A percentile compares a stretch with the other conserved stretches of the same genome.
Conservation (phyloP, 2,329 filamentous ascomycete species). For the Truncatella angustata region DNA sequence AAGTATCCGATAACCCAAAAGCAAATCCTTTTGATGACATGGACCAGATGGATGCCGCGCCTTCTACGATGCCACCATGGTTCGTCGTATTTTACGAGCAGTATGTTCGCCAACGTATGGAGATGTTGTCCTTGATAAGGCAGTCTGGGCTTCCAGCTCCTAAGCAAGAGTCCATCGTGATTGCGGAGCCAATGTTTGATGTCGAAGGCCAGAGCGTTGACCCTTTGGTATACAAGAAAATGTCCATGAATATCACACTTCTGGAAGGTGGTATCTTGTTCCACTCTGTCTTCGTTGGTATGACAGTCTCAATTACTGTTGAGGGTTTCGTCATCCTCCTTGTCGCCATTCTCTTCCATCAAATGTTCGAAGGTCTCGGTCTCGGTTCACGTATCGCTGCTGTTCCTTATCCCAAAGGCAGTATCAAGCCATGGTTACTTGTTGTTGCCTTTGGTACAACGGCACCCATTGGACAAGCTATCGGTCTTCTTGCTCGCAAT, state of each 20-base stretch:
- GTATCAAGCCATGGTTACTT: conserved; percentile 58
- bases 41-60: conserved; percentile 29
- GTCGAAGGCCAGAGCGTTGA: conserved; percentile 44
- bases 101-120: conserved; percentile 58
- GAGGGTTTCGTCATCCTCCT: conserved; percentile 66
- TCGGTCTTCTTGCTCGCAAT: conserved; percentile 55
- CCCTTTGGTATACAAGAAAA: conserved; percentile 53
- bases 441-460: conserved; percentile 63
- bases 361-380: conserved; percentile 67
- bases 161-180: conserved; percentile 24
- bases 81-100: conserved; percentile 64
- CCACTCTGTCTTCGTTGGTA: conserved; percentile 74
- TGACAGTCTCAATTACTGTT: conserved; percentile 68
- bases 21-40: conserved; percentile 21
- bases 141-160: conserved; percentile 24
- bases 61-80: conserved; percentile 57
- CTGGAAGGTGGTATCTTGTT: conserved; percentile 78
- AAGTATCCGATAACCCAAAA: conserved; percentile 24
- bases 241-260: conserved; percentile 70
- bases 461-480: conserved; percentile 63
- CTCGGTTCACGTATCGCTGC: conserved; percentile 69
- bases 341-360: conserved; percentile 70
- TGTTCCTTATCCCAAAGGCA: conserved; percentile 57
- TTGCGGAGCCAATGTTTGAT: conserved; percentile 37
- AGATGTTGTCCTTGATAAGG: conserved; percentile 55